phyloP scores from a whole-genome alignment of 169 alveolate genomes.

The Toxoplasma gondii region DNA sequence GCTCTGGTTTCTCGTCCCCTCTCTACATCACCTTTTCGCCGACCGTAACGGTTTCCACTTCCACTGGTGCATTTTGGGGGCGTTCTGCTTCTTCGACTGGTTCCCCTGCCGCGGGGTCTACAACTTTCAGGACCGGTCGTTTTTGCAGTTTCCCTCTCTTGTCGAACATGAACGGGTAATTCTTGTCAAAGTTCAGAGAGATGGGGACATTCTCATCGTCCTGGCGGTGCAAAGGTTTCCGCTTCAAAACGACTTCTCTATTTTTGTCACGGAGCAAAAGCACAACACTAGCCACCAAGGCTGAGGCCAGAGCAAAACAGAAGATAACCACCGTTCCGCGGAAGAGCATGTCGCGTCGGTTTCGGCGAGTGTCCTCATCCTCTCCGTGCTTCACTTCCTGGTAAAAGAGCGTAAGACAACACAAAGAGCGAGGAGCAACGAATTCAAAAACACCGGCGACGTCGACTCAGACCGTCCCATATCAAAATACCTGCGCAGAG shows the following conservation, averaged over 20 bases:
- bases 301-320: neutral
- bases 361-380: neutral
- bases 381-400: neutral
- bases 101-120: neutral
- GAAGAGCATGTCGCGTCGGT: neutral
- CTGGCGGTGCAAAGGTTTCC: neutral
- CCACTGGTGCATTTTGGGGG: too few species aligned
- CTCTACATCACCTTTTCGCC: too few species aligned
- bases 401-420: neutral
- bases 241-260: neutral
- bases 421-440: too few species aligned
- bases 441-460: too few species aligned
- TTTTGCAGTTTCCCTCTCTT: neutral
- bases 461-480: too few species aligned
- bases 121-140: too few species aligned
- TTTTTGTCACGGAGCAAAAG: neutral
- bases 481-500: too few species aligned
- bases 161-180: neutral
- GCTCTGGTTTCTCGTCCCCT: too few species aligned
- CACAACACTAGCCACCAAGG: neutral
- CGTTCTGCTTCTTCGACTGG: neutral
- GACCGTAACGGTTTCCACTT: too few species aligned
- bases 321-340: neutral
- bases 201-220: neutral
- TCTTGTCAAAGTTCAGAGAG: too few species aligned